phyloP scores from a whole-genome alignment of 805 yeast genomes.

The Lachancea kluyveri region DNA sequence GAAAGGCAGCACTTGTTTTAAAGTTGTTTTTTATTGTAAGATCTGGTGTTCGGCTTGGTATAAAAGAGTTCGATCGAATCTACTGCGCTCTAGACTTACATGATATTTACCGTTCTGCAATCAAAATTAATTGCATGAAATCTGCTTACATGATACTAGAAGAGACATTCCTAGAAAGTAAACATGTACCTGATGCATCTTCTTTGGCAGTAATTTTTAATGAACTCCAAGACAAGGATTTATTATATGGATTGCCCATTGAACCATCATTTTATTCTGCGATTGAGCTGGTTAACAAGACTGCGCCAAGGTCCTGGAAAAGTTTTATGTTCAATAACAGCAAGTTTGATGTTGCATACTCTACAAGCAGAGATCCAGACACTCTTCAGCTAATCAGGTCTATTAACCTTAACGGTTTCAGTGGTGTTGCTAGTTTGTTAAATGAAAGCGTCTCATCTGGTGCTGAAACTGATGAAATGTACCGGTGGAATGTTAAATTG shows the following conservation, averaged over 20 bases:
- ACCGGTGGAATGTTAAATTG: slow-evolving; percentile 71
- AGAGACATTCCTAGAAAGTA: slow-evolving; percentile 14
- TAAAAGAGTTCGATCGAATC: slow-evolving; percentile 12
- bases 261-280: slow-evolving; percentile 50
- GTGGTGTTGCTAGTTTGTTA: slow-evolving; percentile 47
- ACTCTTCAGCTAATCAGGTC: slow-evolving; percentile 29
- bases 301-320: slow-evolving; percentile 33
- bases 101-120: slow-evolving; percentile 18
- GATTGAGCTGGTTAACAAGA: slow-evolving; percentile 33
- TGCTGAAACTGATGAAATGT: slow-evolving; percentile 27
- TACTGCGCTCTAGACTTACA: slow-evolving; percentile 18
- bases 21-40: slow-evolving; percentile 25
- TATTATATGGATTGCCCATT: slow-evolving; percentile 59
- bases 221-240: slow-evolving; percentile 54
- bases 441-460: slow-evolving; percentile 25
- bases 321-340: slow-evolving; percentile 53
- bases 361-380: slow-evolving; percentile 3
- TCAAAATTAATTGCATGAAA: slow-evolving; percentile 16
- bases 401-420: slow-evolving; percentile 45
- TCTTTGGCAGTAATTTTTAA: slow-evolving; percentile 36
- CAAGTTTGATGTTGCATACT: slow-evolving; percentile 34
- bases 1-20: slow-evolving; percentile 15
- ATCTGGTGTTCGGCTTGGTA: slow-evolving; percentile 15
- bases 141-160: slow-evolving; percentile 35
- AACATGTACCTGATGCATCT: not conserved